Base-by-base conservation (phyloP, 768 basidiomycete genomes). In the Sporobolomyces roseus region DNA sequence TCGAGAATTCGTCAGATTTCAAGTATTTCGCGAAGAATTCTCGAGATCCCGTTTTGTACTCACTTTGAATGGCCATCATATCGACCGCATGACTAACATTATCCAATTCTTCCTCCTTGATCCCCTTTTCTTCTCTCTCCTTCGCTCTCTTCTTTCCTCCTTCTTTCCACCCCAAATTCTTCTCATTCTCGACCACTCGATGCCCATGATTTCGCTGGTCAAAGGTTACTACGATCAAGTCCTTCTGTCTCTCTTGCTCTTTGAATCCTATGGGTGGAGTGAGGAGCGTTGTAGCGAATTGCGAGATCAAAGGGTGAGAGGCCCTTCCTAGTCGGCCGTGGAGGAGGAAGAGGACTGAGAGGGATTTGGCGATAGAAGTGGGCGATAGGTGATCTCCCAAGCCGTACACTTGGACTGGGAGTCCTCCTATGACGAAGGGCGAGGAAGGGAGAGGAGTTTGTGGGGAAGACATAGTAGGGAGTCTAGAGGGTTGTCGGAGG, bases 201-300 rank as follows among this genome's bases (percentile, higher is more conserved):
- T 76, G 74, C 0, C 84, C 84, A 61, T 85, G 84, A 74, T 85
- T 85, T 23, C 84, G 75, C 63, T 85, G 83, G 59, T 85, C 83
- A 49, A 85, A 77, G 1, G 83, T 81, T 17, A 84, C 81, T 13
- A 85, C 78, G 9, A 84, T 72, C 58, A 84, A 71, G 58, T 84
- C 83, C 71, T 72, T 67, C 33, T 35, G 43, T 41, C 62, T 59
- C 49, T 48, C 32, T 45, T 58, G 48, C 5, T 14, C 12, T 1
- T 66, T 67, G n/a, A 55, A 41, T 48, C 75, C 62, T 12, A 43
- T 25, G 6, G 19, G 55, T n/a, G 74, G 55, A 25, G 69, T 21
- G 78, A 74, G 38, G 83, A 65, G 9, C 81, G 73, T 23, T 74
- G 77, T 29, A 7, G 80, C 81, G 33, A 81, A 75, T 33, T 69